These are phyloP conservation scores for Daldinia grandis DNA, from an alignment of 495 filamentous ascomycete genomes.

Conservation along the genomic window DNA sequence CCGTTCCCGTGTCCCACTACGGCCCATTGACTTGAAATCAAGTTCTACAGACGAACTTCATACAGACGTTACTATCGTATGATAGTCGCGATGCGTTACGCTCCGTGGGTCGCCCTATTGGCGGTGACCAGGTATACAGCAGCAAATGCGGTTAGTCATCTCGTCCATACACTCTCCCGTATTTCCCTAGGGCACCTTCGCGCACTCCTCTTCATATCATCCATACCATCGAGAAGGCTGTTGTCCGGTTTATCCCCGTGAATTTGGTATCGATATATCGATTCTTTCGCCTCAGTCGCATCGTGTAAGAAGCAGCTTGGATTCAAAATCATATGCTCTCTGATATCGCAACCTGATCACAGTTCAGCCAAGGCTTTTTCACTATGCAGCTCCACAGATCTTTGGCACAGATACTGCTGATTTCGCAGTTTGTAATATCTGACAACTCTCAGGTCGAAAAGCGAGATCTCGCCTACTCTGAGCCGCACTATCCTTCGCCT, in stretches of 20 bases:
- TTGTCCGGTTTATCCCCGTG: not conserved
- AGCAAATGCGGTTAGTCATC: slow-evolving; percentile 31
- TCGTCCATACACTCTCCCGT: not conserved
- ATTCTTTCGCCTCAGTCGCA: not conserved
- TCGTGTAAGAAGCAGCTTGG: not conserved
- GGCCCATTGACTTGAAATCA: slow-evolving; percentile 17
- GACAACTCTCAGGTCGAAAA: slow-evolving; percentile 28
- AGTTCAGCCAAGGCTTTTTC: slow-evolving; percentile 5
- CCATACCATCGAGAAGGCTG: not conserved
- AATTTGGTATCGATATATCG: not conserved
- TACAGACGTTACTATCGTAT: slow-evolving; percentile 1
- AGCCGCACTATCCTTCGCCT: slow-evolving; percentile 83
- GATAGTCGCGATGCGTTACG: slow-evolving; percentile 31
- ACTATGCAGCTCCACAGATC: slow-evolving; percentile 14
- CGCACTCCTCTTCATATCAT: not conserved
- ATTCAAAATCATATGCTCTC: not conserved
- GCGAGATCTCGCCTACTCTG: slow-evolving; percentile 46
- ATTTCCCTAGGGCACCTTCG: not conserved
- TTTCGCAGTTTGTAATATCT: slow-evolving; percentile 27
- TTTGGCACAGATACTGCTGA: slow-evolving; percentile 12
- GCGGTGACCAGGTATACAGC: slow-evolving; percentile 21
- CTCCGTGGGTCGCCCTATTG: slow-evolving; percentile 27
- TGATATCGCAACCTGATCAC: not conserved
- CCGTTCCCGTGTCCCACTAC: slow-evolving; percentile 12
- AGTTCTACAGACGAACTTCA: slow-evolving; percentile 12